A percentile compares a stretch with the other conserved stretches of the same genome.
These are phyloP conservation scores for Yamadazyma ubonensis DNA, from an alignment of 805 yeast species.

Conservation along the genomic window DNA sequence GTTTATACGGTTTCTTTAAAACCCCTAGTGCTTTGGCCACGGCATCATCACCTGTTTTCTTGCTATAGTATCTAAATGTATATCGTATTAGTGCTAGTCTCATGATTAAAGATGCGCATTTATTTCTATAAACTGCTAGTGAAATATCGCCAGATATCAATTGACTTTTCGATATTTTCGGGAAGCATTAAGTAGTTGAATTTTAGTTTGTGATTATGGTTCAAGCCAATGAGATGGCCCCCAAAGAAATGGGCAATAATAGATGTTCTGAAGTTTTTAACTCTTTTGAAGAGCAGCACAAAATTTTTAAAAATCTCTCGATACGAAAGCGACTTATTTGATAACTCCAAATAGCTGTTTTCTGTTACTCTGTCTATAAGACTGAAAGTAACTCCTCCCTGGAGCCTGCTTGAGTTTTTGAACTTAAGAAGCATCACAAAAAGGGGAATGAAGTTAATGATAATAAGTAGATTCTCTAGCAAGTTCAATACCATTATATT, in stretches of 20 bases:
- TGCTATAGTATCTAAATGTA: neutral
- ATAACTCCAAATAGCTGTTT: slow-evolving; percentile 26
- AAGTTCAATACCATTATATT: slow-evolving; percentile 48
- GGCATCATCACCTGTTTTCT: neutral
- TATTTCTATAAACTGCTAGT: slow-evolving; percentile 6
- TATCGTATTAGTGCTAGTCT: neutral
- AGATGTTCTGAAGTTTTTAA: slow-evolving; percentile 28
- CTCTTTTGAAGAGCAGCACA: slow-evolving; percentile 24
- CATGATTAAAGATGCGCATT: neutral
- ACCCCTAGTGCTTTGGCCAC: neutral
- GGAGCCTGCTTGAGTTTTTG: slow-evolving; percentile 70
- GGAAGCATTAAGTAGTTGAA: slow-evolving; percentile 39
- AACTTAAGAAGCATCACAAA: slow-evolving; percentile 76
- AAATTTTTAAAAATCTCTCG: slow-evolving; percentile 36
- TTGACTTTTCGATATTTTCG: slow-evolving; percentile 25
- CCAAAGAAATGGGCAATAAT: slow-evolving; percentile 23
- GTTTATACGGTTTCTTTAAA: slow-evolving; percentile 23
- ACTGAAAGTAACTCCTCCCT: slow-evolving; percentile 48
- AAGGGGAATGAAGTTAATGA: slow-evolving; percentile 80
- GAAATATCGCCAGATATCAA: slow-evolving; percentile 25
- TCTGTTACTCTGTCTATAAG: neutral
- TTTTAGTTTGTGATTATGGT: slow-evolving; percentile 25
- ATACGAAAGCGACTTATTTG: slow-evolving; percentile 39
- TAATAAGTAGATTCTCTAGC: slow-evolving; percentile 59
- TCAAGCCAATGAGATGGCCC: slow-evolving; percentile 28